A percentile compares a stretch with the other conserved stretches of the same genome.
Conservation (phyloP, 2,329 filamentous ascomycete species). For the Colletotrichum navitas region DNA sequence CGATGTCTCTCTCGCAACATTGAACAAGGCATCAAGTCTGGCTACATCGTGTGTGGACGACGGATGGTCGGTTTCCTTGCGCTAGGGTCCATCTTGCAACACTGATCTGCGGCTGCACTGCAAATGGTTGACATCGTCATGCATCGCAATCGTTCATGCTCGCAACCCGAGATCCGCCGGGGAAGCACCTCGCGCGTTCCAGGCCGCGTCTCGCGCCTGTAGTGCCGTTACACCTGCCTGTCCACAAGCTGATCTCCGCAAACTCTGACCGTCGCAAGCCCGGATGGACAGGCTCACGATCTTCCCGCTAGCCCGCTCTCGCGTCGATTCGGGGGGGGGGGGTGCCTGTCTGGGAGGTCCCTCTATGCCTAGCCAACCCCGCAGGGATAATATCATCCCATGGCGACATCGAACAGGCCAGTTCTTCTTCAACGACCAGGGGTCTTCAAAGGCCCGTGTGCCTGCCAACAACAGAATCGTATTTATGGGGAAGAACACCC, state of each 20-base stretch:
- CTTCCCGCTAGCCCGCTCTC: slow-evolving; percentile 32
- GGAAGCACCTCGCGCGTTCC: slow-evolving; percentile 41
- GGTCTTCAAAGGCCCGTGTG: slow-evolving; percentile 3
- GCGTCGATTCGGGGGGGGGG: slow-evolving; percentile 35
- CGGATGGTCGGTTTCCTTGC: background rate
- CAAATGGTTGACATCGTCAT: slow-evolving; percentile 34
- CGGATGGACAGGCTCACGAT: slow-evolving; percentile 37
- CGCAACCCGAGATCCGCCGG: slow-evolving; percentile 41
- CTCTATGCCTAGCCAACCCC: slow-evolving; percentile 34
- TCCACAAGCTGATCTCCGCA: slow-evolving; percentile 38
- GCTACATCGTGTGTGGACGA: background rate
- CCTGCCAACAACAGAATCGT: background rate
- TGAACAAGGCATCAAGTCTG: background rate
- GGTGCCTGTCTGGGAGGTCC: slow-evolving; percentile 19
- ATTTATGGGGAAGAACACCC: slow-evolving; percentile 16
- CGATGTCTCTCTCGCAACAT: background rate
- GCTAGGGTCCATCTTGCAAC: slow-evolving; percentile 13
- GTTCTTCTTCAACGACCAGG: slow-evolving; percentile 40
- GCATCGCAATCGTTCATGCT: slow-evolving; percentile 39
- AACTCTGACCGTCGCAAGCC: slow-evolving; percentile 39
- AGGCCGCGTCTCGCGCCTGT: slow-evolving; percentile 37
- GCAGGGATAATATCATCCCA: slow-evolving; percentile 37
- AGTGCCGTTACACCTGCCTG: slow-evolving; percentile 37
- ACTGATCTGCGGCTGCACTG: slow-evolving; percentile 26
- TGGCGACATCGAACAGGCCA: slow-evolving; percentile 40